A percentile compares a stretch with the other conserved stretches of the same genome.
Evolutionary conservation across 257 asterid species (phyloP).

Genomic region (Solanum gracilifrons): DNA sequence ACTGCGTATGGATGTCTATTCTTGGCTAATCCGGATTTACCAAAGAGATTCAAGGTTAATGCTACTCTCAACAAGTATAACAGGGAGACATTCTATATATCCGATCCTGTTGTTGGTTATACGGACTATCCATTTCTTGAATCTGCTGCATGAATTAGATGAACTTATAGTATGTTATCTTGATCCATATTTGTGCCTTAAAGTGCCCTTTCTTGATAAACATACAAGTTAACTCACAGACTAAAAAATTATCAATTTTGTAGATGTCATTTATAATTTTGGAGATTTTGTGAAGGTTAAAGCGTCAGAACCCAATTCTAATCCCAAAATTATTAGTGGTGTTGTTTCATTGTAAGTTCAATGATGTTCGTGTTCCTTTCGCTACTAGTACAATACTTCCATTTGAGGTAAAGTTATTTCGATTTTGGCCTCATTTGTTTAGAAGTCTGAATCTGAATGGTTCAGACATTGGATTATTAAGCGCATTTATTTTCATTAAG

Average conservation of each 20-base stretch:
- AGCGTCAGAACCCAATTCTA: background rate
- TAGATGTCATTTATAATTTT: background rate
- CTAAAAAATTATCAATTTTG: background rate
- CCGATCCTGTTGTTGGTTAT: constrained; percentile 58
- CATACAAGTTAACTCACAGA: background rate
- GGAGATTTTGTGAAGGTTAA: background rate
- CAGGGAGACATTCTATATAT: constrained; percentile 39
- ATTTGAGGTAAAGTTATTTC: background rate
- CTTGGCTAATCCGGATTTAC: constrained; percentile 65
- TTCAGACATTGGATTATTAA: too few relatives aligned
- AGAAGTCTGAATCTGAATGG: background rate
- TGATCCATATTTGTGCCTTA: background rate
- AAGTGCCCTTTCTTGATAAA: background rate
- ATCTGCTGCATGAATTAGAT: constrained; percentile 7
- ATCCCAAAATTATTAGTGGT: background rate
- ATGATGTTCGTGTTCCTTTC: background rate
- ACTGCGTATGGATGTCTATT: constrained; percentile 49
- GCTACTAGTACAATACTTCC: background rate
- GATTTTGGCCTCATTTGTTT: too few relatives aligned
- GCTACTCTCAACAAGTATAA: constrained; percentile 50
- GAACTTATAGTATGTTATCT: background rate
- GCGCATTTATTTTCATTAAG: background rate
- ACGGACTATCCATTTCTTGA: constrained; percentile 72
- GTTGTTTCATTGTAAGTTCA: background rate
- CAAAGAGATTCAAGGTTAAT: constrained; percentile 40